These are phyloP conservation scores for Caulochytrium protostelioides DNA, from an alignment of 371 early-diverging fungal genomes.

Conservation along the genomic window DNA sequence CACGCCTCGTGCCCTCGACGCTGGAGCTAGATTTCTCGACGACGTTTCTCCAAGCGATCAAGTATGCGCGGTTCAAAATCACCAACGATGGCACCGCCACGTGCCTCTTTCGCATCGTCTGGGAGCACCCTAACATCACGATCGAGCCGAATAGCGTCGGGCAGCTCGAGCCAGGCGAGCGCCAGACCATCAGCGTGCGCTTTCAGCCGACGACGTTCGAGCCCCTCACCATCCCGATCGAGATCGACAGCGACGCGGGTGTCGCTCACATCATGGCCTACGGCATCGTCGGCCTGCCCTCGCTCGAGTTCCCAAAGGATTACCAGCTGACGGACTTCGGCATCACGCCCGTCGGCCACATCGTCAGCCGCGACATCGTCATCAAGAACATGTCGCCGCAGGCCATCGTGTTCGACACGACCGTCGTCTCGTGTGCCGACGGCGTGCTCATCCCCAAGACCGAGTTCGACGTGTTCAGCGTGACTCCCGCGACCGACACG, in stretches of 20 bases:
- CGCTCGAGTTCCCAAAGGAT: conserved; percentile 16
- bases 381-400: conserved; percentile 23
- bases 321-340: conserved; percentile 21
- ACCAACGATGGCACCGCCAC: conserved; percentile 31
- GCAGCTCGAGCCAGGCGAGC: conserved; percentile 13
- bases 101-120: conserved; percentile 17
- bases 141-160: conserved; percentile 11
- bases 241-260: conserved; percentile 26
- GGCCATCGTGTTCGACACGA: conserved; percentile 18
- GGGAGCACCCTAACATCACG: conserved; percentile 8
- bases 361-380: conserved; percentile 11
- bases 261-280: conserved; percentile 20
- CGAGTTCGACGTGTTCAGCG: conserved; percentile 23
- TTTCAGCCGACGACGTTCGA: conserved; percentile 22
- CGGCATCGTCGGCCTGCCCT: conserved; percentile 36
- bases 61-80: conserved; percentile 14
- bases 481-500: too few species aligned
- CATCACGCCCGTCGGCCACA: conserved; percentile 20
- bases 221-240: conserved; percentile 12
- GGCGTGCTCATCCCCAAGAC: conserved; percentile 8
- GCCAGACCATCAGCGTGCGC: conserved; percentile 9
- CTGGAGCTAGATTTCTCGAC: conserved; percentile 30
- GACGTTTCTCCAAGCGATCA: conserved; percentile 27
- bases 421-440: conserved; percentile 9
- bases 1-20: conserved; percentile 18